Conservation (phyloP, 495 filamentous ascomycete species). For the Acidiella bohemica region DNA sequence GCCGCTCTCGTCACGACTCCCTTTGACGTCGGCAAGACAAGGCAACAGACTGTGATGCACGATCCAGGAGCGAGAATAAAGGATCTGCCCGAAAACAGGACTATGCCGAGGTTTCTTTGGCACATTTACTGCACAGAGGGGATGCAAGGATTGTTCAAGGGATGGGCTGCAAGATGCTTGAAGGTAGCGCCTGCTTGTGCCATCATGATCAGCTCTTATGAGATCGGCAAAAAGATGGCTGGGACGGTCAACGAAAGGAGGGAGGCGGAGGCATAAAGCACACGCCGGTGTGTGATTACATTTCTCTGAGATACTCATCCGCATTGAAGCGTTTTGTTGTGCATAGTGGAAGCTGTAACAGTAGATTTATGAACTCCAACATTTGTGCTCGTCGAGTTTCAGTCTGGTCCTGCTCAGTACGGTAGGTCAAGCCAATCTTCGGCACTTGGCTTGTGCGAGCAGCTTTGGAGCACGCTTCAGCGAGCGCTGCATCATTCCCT, state of each 20-base stretch:
- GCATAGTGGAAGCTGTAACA: too few species aligned
- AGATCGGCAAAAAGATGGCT: constrained; percentile 85
- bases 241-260: constrained; percentile 58
- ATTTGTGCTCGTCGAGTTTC: too few species aligned
- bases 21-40: constrained; percentile 94
- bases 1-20: constrained; percentile 87
- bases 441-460: too few species aligned
- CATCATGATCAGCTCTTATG: constrained; percentile 99
- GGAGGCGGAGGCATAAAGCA: constrained; percentile 3
- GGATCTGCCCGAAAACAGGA: constrained; percentile 51
- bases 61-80: constrained; percentile 29
- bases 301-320: too few species aligned
- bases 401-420: too few species aligned
- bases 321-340: too few species aligned
- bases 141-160: constrained; percentile 64
- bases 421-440: too few species aligned
- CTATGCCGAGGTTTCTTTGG: constrained; percentile 65
- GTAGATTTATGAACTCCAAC: too few species aligned
- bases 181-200: constrained; percentile 95
- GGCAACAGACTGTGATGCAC: constrained; percentile 66
- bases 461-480: too few species aligned
- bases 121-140: constrained; percentile 85
- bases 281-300: too few species aligned
- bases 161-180: constrained; percentile 78
- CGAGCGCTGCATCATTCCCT: too few species aligned